These are phyloP conservation scores for Leavenworthia alabamica DNA, from an alignment of 345 rosid species.

Conservation along the genomic window DNA sequence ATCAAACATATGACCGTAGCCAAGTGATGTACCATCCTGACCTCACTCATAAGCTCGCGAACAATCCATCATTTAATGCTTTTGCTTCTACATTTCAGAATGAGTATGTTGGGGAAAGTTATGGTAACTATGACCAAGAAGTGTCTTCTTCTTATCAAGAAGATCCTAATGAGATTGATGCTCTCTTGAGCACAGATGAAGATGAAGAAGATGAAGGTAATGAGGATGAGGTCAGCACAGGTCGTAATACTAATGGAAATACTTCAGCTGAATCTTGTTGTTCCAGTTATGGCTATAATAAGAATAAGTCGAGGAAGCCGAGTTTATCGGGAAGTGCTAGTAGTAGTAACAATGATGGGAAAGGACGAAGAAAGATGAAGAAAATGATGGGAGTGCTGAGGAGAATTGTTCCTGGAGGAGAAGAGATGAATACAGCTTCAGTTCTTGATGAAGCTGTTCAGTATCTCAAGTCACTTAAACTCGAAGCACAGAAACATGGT, in stretches of 20 bases:
- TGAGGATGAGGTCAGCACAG: conserved; percentile 62
- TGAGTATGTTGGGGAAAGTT: conserved; percentile 34
- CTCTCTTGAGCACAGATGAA: conserved; percentile 62
- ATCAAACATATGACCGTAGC: conserved; percentile 59
- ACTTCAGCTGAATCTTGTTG: conserved; percentile 54
- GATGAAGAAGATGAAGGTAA: conserved; percentile 29
- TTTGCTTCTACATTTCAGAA: conserved; percentile 35
- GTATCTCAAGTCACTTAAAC: conserved; percentile 73
- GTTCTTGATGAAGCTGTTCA: conserved; percentile 81
- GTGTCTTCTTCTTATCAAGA: conserved; percentile 47
- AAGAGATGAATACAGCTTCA: conserved; percentile 57
- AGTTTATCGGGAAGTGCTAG: conserved; percentile 37
- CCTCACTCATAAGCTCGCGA: conserved; percentile 46
- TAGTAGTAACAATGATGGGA: conserved; percentile 41
- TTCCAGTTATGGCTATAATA: conserved; percentile 38
- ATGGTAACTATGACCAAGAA: conserved; percentile 36
- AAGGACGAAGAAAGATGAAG: conserved; percentile 60
- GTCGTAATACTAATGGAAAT: conserved; percentile 40
- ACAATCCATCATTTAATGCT: conserved; percentile 38
- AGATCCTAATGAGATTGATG: conserved; percentile 85
- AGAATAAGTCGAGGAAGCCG: conserved; percentile 29
- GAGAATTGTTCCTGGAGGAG: conserved; percentile 70
- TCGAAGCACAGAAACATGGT: conserved; percentile 70
- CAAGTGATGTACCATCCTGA: conserved; percentile 78
- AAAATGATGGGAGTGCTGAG: conserved; percentile 67